Conservation (phyloP, 805 yeast species). For the Komagataella ulmi region DNA sequence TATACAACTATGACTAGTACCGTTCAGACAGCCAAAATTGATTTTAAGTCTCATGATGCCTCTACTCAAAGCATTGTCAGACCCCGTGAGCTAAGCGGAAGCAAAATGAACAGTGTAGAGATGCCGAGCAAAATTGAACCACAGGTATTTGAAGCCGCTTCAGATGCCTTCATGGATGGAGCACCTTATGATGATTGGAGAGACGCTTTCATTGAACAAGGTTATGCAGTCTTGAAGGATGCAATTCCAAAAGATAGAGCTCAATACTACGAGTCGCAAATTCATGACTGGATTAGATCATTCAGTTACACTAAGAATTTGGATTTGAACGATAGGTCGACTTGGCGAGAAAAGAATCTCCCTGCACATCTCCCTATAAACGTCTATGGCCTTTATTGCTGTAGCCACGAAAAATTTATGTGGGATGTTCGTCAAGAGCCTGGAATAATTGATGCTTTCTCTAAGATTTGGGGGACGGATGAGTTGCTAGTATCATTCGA, state of each 20-base stretch:
- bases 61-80: not conserved
- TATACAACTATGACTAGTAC: not conserved
- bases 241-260: conserved; percentile 15
- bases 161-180: not conserved
- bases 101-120: not conserved
- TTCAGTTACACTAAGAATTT: conserved; percentile 8
- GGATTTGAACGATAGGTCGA: conserved; percentile 12
- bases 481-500: conserved; percentile 20
- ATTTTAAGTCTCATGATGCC: not conserved
- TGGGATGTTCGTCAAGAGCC: conserved; percentile 20
- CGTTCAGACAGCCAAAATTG: not conserved
- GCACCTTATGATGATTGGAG: conserved; percentile 15
- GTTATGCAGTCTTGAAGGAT: conserved; percentile 18
- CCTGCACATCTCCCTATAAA: conserved; percentile 12
- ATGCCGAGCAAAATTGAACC: not conserved
- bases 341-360: conserved; percentile 16
- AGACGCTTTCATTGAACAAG: conserved; percentile 15
- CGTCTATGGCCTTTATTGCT: conserved; percentile 9
- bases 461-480: conserved; percentile 18
- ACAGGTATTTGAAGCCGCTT: not conserved
- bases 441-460: conserved; percentile 14
- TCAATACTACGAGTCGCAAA: conserved; percentile 8
- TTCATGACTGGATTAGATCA: conserved; percentile 12
- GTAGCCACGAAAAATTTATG: conserved; percentile 18
- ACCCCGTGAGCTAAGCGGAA: not conserved